Percentiles rank a stretch among this genome's conserved stretches.
Conservation (phyloP, 164 flowering plant species). For the Nymphaea thermarum region DNA sequence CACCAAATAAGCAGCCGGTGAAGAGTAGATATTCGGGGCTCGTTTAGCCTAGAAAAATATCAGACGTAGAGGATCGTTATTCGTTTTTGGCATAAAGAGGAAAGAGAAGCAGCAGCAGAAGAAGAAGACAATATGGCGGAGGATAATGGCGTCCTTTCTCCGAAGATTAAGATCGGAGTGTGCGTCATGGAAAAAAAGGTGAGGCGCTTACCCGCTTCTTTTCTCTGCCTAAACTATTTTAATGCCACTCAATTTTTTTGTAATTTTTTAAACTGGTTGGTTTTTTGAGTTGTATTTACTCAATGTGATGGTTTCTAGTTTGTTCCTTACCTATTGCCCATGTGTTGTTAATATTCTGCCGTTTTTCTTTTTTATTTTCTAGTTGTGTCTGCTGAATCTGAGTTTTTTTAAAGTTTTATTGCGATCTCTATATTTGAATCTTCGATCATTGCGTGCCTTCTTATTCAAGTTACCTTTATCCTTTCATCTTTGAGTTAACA, state of each 20-base stretch:
- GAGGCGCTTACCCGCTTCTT: slow-evolving; percentile 35
- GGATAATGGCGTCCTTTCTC: slow-evolving; percentile 15
- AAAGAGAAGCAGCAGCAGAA: neutral
- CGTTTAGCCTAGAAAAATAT: neutral
- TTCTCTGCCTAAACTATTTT: neutral
- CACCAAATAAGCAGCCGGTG: neutral
- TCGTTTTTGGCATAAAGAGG: neutral
- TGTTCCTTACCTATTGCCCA: no score
- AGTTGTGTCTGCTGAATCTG: neutral
- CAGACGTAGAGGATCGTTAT: neutral
- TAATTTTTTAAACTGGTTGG: no score
- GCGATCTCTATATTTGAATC: neutral
- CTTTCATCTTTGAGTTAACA: neutral
- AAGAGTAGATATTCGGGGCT: neutral
- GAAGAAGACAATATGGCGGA: slow-evolving; percentile 2
- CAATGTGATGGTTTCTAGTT: neutral
- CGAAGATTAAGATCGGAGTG: slow-evolving; percentile 71
- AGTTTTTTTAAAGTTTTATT: no score
- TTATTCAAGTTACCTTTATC: neutral
- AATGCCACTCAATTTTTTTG: neutral
- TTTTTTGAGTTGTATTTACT: neutral
- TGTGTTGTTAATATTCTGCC: no score
- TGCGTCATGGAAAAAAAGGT: slow-evolving; percentile 99
- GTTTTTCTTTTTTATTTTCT: no score
- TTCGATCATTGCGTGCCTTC: neutral